These are phyloP conservation scores for Stentor coeruleus DNA, from an alignment of 73 alveolate species.

Conservation along the genomic window DNA sequence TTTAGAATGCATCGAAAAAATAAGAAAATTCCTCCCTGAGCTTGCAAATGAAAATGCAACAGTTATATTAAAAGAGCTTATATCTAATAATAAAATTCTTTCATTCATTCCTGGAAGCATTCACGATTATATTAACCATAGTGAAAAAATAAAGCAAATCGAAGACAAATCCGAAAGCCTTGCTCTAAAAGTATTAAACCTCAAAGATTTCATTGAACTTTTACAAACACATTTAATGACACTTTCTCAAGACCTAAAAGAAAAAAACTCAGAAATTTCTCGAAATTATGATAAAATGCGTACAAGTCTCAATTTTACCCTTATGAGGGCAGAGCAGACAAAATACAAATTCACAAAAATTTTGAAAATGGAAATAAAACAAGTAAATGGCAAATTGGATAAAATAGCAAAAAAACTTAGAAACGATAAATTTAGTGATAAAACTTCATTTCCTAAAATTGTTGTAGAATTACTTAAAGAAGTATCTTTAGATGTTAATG, in stretches of 20 bases:
- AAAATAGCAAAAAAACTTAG: neutral
- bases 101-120: neutral
- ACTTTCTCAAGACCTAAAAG: neutral
- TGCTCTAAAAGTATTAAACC: neutral
- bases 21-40: neutral
- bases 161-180: neutral
- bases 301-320: neutral
- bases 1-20: neutral
- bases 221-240: neutral
- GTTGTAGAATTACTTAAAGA: neutral
- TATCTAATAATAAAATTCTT: neutral
- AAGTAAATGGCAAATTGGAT: neutral
- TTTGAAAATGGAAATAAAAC: neutral
- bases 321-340: neutral
- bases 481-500: neutral
- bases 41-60: neutral
- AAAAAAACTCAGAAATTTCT: neutral
- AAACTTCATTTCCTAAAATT: neutral
- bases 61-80: neutral
- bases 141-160: neutral
- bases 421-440: neutral
- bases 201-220: neutral
- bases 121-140: neutral
- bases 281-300: neutral
- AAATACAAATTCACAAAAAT: neutral